A percentile compares a stretch with the other conserved stretches of the same genome.
These are phyloP conservation scores for Diaporthe capsici DNA, from an alignment of 2,329 filamentous ascomycete species.

Conservation along the genomic window DNA sequence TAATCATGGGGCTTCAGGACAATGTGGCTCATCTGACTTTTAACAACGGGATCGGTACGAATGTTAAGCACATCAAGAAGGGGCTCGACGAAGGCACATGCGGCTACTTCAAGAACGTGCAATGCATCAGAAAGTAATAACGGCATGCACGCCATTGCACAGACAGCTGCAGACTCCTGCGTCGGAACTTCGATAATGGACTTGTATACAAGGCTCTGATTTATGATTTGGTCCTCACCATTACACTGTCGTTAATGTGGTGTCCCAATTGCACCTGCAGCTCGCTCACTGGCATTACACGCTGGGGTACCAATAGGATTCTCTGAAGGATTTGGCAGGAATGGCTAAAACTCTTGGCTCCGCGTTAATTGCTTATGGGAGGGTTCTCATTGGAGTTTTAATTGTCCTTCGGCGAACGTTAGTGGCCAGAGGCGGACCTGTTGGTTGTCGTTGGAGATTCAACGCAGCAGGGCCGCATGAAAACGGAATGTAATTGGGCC, in stretches of 20 bases:
- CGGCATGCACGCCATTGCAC: not conserved
- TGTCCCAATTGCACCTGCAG: not conserved
- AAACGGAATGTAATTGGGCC: not conserved
- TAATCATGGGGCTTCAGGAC: not conserved
- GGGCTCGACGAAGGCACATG: not conserved
- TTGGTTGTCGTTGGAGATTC: not conserved
- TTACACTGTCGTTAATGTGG: not conserved
- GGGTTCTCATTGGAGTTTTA: not conserved
- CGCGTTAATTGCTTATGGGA: not conserved
- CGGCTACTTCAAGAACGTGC: not conserved
- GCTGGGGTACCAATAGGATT: not conserved
- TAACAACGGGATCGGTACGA: not conserved
- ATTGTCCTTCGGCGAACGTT: too few relatives aligned
- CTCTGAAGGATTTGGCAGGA: not conserved
- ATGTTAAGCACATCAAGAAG: not conserved
- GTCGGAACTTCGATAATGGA: too few relatives aligned
- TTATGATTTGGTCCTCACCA: not conserved
- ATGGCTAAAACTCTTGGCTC: not conserved
- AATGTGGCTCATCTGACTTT: not conserved
- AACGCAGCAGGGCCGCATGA: not conserved
- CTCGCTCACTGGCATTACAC: too few relatives aligned
- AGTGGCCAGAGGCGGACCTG: not conserved
- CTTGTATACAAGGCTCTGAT: not conserved
- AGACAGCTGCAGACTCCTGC: not conserved
- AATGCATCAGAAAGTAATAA: not conserved